phyloP scores from a whole-genome alignment of 2,329 filamentous ascomycete species.

The Fusarium sp. region DNA sequence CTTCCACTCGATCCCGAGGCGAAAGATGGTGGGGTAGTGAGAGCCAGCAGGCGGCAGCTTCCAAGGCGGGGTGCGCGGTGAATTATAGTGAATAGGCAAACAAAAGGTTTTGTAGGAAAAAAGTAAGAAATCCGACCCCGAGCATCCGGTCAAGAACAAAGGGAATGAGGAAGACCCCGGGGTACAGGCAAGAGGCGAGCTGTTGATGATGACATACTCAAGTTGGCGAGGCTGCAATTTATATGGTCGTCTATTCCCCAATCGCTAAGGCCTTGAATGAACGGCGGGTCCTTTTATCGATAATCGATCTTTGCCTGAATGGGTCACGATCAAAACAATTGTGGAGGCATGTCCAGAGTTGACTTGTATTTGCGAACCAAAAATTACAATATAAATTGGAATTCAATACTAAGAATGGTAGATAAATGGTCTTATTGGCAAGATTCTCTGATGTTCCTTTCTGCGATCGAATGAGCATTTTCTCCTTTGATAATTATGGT shows the following conservation, averaged over 20 bases:
- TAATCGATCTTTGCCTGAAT: slow-evolving; percentile 28
- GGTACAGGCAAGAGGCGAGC: slow-evolving; percentile 26
- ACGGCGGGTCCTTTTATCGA: slow-evolving; percentile 38
- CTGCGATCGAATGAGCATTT: background rate
- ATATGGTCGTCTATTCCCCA: slow-evolving; percentile 36
- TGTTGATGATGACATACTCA: slow-evolving; percentile 41
- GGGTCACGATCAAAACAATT: slow-evolving; percentile 1
- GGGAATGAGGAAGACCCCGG: slow-evolving; percentile 24
- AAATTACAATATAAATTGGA: background rate
- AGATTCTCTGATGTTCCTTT: background rate
- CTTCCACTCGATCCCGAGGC: slow-evolving; percentile 8
- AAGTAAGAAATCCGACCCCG: slow-evolving; percentile 19
- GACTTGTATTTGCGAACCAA: background rate
- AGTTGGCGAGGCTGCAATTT: slow-evolving; percentile 43
- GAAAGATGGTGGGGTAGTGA: slow-evolving; percentile 37
- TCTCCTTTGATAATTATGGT: background rate
- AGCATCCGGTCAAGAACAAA: slow-evolving; percentile 21
- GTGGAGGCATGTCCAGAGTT: slow-evolving; percentile 2
- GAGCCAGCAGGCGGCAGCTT: slow-evolving; percentile 17
- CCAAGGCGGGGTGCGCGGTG: slow-evolving; percentile 23
- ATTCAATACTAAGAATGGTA: background rate
- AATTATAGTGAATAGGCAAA: background rate
- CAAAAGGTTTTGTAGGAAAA: background rate
- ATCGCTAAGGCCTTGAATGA: slow-evolving; percentile 19
- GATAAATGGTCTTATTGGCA: background rate